These are phyloP conservation scores for Quercus parvula DNA, from an alignment of 306 rosid genomes.

Conservation along the genomic window DNA sequence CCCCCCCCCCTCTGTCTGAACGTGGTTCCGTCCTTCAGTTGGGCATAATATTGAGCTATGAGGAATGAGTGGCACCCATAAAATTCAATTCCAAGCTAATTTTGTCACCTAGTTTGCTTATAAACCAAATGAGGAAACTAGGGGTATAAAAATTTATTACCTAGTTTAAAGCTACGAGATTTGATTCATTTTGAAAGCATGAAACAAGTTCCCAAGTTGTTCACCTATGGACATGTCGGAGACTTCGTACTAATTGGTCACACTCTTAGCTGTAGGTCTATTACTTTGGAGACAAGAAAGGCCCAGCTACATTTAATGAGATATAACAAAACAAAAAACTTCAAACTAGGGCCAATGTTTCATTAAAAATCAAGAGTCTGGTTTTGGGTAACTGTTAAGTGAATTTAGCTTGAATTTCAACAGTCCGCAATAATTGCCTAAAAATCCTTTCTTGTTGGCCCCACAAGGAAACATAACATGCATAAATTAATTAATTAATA, in stretches of 20 bases:
- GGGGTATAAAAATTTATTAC: no score
- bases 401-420: neutral
- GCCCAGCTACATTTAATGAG: constrained; percentile 26
- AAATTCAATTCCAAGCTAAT: neutral
- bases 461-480: neutral
- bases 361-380: neutral
- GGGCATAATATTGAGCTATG: neutral
- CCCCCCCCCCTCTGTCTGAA: no score
- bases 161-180: no score
- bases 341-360: neutral
- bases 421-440: neutral
- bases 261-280: constrained; percentile 14
- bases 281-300: constrained; percentile 31
- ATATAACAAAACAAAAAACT: neutral
- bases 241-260: neutral
- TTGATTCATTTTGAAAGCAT: neutral
- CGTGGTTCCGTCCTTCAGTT: no score
- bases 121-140: neutral
- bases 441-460: neutral
- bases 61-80: neutral
- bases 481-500: no score
- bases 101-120: neutral
- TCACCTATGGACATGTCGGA: neutral
- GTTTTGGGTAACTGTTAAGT: neutral
- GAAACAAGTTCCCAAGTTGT: constrained; percentile 22